Conservation (phyloP, 345 rosid species). For the Excoecaria cochinchinensis region DNA sequence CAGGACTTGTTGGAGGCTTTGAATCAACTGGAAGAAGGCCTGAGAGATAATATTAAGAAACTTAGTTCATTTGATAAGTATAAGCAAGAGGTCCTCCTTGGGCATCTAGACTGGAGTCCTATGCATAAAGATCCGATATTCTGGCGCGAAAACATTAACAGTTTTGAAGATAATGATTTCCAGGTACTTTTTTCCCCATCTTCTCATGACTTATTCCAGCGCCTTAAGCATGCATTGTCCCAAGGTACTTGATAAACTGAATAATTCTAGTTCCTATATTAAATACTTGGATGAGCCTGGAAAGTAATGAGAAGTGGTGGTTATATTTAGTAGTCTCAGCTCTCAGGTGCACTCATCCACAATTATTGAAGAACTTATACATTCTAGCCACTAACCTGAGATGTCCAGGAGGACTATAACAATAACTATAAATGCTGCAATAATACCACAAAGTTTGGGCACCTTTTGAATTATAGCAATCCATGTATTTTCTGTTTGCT, state of each 20-base stretch:
- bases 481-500: neutral
- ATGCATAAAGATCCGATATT: constrained; percentile 90
- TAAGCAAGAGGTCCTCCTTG: constrained; percentile 94
- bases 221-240: neutral
- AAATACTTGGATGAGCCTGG: neutral
- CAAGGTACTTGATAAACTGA: neutral
- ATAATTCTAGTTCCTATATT: neutral
- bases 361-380: neutral
- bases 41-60: constrained; percentile 74
- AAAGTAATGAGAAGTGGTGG: no score
- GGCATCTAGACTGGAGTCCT: constrained; percentile 97
- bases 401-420: neutral
- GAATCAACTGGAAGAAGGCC: constrained; percentile 79
- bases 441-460: neutral
- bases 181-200: constrained; percentile 48
- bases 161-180: constrained; percentile 92
- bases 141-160: constrained; percentile 87
- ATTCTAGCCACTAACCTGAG: neutral
- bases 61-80: constrained; percentile 93
- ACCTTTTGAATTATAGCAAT: neutral
- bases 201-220: neutral
- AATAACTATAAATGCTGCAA: neutral
- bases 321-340: neutral
- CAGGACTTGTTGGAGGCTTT: constrained; percentile 89
- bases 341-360: neutral